Conservation (phyloP, 768 basidiomycete species). For the Podaxis sp. region DNA sequence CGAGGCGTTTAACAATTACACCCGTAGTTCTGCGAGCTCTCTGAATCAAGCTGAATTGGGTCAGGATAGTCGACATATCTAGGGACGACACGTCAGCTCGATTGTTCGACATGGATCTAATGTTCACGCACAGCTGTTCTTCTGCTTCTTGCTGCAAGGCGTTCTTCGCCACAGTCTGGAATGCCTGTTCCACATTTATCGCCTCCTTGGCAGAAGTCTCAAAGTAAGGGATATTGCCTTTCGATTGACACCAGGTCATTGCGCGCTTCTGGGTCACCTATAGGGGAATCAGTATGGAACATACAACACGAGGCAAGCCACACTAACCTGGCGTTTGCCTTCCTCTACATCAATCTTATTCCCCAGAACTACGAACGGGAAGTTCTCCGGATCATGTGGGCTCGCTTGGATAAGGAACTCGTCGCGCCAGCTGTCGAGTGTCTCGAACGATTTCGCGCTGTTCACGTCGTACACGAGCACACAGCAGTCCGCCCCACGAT, state of each 20-base stretch:
- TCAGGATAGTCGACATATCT: constrained; percentile 99
- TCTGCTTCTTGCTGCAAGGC: constrained; percentile 97
- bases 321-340: constrained; percentile 87
- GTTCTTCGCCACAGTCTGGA: constrained; percentile 99
- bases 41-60: constrained; percentile 94
- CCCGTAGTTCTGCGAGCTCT: constrained; percentile 85
- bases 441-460: constrained; percentile 97
- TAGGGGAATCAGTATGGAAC: neutral
- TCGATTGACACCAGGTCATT: constrained; percentile 99
- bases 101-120: constrained; percentile 11
- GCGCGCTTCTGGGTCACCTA: constrained; percentile 99
- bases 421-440: constrained; percentile 98
- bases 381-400: constrained; percentile 99
- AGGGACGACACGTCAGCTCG: constrained; percentile 11
- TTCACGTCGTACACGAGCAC: constrained; percentile 99
- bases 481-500: constrained; percentile 98
- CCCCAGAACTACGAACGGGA: constrained; percentile 98
- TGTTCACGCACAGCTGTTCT: constrained; percentile 73
- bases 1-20: constrained; percentile 70
- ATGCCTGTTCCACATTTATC: constrained; percentile 99
- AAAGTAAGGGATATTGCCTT: constrained; percentile 99
- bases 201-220: constrained; percentile 99
- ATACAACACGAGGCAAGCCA: neutral
- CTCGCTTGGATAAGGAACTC: constrained; percentile 99
- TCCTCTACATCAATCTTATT: constrained; percentile 99